Percentiles rank a stretch among this genome's conserved stretches.
Evolutionary conservation across 495 filamentous ascomycete genomes (phyloP).

Genomic region (Penicillium atrosanguineum): DNA sequence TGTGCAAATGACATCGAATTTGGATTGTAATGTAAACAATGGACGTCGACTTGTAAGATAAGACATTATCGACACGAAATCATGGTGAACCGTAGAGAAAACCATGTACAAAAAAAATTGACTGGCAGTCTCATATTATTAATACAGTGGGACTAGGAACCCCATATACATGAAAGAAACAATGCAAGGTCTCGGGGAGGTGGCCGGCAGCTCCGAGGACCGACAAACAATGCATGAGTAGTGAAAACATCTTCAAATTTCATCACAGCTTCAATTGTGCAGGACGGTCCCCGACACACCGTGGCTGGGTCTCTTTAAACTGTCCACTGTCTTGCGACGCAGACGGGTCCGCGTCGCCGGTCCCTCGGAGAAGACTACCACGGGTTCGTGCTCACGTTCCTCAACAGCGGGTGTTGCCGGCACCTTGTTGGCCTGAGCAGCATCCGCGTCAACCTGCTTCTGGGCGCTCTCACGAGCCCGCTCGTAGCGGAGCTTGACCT

Average conservation of each 20-base stretch:
- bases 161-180: slow-evolving; percentile 24
- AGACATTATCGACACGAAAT: slow-evolving; percentile 32
- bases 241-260: slow-evolving; percentile 14
- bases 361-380: slow-evolving; percentile 30
- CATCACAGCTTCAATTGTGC: slow-evolving; percentile 26
- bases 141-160: slow-evolving; percentile 23
- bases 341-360: slow-evolving; percentile 33
- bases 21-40: not conserved
- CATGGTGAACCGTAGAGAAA: slow-evolving; percentile 19
- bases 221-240: slow-evolving; percentile 16
- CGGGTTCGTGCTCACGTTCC: slow-evolving; percentile 22
- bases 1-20: not conserved
- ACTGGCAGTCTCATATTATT: slow-evolving; percentile 25
- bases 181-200: slow-evolving; percentile 24
- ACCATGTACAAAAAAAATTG: slow-evolving; percentile 28
- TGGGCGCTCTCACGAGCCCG: slow-evolving; percentile 42
- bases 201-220: slow-evolving; percentile 37
- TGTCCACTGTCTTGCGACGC: slow-evolving; percentile 43
- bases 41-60: slow-evolving; percentile 4
- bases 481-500: slow-evolving; percentile 44
- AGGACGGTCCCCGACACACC: slow-evolving; percentile 41
- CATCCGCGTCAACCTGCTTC: slow-evolving; percentile 36
- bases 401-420: slow-evolving; percentile 7
- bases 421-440: slow-evolving; percentile 11
- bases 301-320: slow-evolving; percentile 40